These are phyloP conservation scores for Fusarium sp. DNA, from an alignment of 2,329 filamentous ascomycete species.

Conservation along the genomic window DNA sequence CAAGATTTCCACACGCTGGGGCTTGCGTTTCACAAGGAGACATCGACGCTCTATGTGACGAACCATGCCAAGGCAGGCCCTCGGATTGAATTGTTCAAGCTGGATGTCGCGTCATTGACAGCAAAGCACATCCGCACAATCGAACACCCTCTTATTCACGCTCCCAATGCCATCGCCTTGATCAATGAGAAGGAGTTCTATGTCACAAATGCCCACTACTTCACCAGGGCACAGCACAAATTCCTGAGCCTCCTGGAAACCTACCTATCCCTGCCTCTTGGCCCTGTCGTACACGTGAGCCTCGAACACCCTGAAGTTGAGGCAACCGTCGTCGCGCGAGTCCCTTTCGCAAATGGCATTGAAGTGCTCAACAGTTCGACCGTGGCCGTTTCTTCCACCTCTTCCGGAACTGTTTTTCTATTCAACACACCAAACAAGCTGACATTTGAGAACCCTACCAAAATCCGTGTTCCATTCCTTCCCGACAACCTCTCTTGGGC, in stretches of 20 bases:
- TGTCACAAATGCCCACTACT: conserved; percentile 56
- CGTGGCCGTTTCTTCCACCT: conserved; percentile 53
- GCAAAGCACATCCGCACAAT: conserved; percentile 53
- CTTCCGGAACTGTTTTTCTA: conserved; percentile 23
- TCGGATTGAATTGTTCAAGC: conserved; percentile 54
- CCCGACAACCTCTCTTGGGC: conserved; percentile 55
- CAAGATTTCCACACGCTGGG: conserved; percentile 56
- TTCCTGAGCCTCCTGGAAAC: conserved; percentile 50
- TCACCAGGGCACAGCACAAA: conserved; percentile 41
- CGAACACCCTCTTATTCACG: conserved; percentile 52
- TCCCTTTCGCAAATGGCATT: conserved; percentile 57
- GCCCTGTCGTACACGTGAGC: conserved; percentile 52
- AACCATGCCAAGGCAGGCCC: conserved; percentile 53
- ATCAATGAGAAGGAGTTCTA: conserved; percentile 52
- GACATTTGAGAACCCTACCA: neutral
- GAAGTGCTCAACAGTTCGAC: conserved; percentile 54
- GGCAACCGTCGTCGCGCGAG: conserved; percentile 47
- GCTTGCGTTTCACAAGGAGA: conserved; percentile 51
- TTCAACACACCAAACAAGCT: conserved; percentile 11
- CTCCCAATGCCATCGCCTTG: conserved; percentile 54
- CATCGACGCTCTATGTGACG: conserved; percentile 51
- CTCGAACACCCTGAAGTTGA: conserved; percentile 19
- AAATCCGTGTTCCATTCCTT: conserved; percentile 49
- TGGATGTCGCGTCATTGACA: conserved; percentile 48
- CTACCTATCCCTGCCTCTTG: conserved; percentile 47